Evolutionary conservation across 805 yeast genomes (phyloP), one percentile per base, ranked within the genome.

Genomic region (Ogataea populi-albae): DNA sequence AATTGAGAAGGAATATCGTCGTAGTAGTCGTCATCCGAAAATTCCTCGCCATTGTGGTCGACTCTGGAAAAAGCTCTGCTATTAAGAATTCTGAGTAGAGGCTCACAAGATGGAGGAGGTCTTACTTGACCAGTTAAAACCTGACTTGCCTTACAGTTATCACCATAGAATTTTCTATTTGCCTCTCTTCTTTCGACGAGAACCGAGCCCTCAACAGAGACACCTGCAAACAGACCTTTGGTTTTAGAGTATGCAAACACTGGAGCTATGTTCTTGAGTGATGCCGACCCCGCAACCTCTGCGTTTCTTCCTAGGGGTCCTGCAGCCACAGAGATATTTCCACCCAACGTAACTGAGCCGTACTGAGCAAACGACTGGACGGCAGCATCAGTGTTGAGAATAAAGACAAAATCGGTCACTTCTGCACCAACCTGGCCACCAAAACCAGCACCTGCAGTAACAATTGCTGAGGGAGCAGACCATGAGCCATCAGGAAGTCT

Each of bases 341-440:
- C 96, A 52, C 98, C 98, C 32, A 91, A 70, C 2, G 98, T 93
- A 41, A 91, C 79, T 12, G 96, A 86, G 4, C 98, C 98, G 46
- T 82, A 76, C 59, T 88, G 96, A 10, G 97, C 87, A 64, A 91
- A 91, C 8, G 96, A 79, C 44, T 84, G 86, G 30, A 91, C 98
- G 3, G 98, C 98, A 2, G 88, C 77, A 34, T 76, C 71, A 10
- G 85, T 77, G 65, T 93, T 91, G 47, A 91, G 72, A 41, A 93
- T 89, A 59, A 91, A 91, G 19, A 91, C 96, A 56, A 91, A 91
- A 66, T 91, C 98, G 2, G 98, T 91, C 53, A 91, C 68, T 59
- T 91, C 98, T 6, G 96, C 89, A 26, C 98, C 98, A 46, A 93
- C 77, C 66, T 88, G 94, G 28, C 98, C 98, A 41, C 98, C 98